These are phyloP conservation scores for Daldinia vernicosa DNA, from an alignment of 495 filamentous ascomycete genomes.

Conservation along the genomic window DNA sequence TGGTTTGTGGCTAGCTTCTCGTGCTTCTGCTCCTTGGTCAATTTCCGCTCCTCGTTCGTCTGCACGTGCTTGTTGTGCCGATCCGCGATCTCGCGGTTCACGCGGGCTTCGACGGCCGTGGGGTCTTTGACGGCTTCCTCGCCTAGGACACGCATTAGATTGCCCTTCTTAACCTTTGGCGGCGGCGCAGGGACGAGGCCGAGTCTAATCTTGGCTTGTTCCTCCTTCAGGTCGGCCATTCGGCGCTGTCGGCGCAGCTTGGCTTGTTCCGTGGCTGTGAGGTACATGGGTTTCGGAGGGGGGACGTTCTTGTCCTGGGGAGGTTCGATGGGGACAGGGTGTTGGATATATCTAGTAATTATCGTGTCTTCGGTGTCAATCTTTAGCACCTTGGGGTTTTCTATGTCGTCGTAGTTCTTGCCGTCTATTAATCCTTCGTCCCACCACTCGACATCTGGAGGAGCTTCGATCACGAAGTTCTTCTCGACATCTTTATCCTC, in stretches of 20 bases:
- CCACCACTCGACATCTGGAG: conserved; percentile 97
- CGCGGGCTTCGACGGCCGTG: conserved; percentile 93
- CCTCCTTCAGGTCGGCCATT: conserved; percentile 91
- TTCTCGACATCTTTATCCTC: conserved; percentile 92
- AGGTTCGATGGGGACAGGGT: conserved; percentile 90
- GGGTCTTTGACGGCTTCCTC: conserved; percentile 98
- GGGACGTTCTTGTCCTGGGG: conserved; percentile 86
- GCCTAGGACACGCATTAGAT: conserved; percentile 97
- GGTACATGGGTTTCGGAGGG: conserved; percentile 86
- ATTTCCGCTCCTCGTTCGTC: conserved; percentile 85
- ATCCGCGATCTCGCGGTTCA: conserved; percentile 88
- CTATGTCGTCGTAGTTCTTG: conserved; percentile 74
- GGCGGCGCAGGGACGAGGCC: conserved; percentile 88
- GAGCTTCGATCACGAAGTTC: conserved; percentile 82
- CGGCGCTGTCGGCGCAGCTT: conserved; percentile 91
- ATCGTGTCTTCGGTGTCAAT: conserved; percentile 82
- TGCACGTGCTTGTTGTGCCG: conserved; percentile 78
- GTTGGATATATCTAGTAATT: conserved; percentile 88
- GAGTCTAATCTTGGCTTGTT: conserved; percentile 92
- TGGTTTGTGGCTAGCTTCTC: conserved; percentile 88
- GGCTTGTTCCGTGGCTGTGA: conserved; percentile 88
- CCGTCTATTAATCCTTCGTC: conserved; percentile 85
- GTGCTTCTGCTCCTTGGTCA: conserved; percentile 87
- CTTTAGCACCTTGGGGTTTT: conserved; percentile 71
- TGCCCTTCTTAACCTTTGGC: conserved; percentile 94